Base-by-base conservation (phyloP, 2,329 filamentous ascomycete species). In the Pseudofabraea citricarpa region DNA sequence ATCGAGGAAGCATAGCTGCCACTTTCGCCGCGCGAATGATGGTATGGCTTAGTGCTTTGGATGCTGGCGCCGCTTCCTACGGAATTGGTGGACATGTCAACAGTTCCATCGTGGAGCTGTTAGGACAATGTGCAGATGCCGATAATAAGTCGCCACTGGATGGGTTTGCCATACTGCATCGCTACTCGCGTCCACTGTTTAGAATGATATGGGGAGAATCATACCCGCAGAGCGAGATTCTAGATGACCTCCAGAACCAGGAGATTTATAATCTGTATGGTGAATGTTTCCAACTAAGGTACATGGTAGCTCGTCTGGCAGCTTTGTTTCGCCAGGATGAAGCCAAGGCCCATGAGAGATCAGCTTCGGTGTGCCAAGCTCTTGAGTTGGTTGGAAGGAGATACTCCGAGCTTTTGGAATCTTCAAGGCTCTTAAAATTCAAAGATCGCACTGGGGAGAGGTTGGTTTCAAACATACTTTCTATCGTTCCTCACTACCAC, bases 211-310 rank as follows among this genome's bases (percentile, higher is more conserved):
- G 62, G 63, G 61, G 57, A 7, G 53, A 58, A 5, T 38, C 53
- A 2, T 65, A 65, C 36, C 62, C 62, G 2, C 61, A 64, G 40
- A 45, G 47, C 4, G 61, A 66, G 52, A 41, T 65, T 15, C 42
- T 64, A 1, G 63, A 65, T 29, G 63, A 65, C 18, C 50, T 63
- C 5, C 61, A 66, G 45, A 65, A 65, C 31, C 54, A 61, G 16
- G 61, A 56, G 24, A 52, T 63, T 3, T 64, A 60, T 22, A 53
- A 53, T 8, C 49, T 66, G 19, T 50, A 61, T 13, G 57, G 56
- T 6, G 55, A 55, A 23, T 56, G 55, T 36, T 53, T 53, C 27
- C 61, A 64, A 44, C 48, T 64, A 3, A 57, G 63, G 1, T 63
- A 55, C 32, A 56, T 60, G 49, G 58, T 60, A 8, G 58, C 63